These are phyloP conservation scores for Talaromyces sp. DNA, from an alignment of 2,329 filamentous ascomycete genomes.

Conservation along the genomic window DNA sequence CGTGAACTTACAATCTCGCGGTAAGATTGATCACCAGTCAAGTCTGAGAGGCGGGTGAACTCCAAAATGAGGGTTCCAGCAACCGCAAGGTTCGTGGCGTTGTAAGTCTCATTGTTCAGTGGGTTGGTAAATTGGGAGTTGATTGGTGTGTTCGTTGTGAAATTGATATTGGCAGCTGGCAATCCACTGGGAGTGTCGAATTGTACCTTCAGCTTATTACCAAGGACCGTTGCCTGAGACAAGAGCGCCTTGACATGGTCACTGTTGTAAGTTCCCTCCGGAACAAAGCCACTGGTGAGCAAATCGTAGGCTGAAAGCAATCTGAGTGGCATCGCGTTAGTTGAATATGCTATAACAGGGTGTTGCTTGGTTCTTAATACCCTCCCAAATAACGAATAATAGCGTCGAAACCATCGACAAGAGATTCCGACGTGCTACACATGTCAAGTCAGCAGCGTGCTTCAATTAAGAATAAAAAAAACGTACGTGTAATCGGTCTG, in stretches of 20 bases:
- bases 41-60: conserved; percentile 17
- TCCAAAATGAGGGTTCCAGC: conserved; percentile 19
- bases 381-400: conserved; percentile 19
- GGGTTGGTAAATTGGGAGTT: conserved; percentile 10
- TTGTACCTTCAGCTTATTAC: conserved; percentile 14
- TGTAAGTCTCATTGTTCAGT: conserved; percentile 15
- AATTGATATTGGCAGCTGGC: conserved; percentile 13
- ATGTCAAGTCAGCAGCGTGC: not conserved
- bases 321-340: conserved; percentile 4
- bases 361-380: conserved; percentile 3
- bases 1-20: conserved; percentile 11
- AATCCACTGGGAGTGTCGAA: conserved; percentile 16
- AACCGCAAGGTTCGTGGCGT: conserved; percentile 17
- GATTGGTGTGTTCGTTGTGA: conserved; percentile 11
- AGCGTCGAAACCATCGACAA: conserved; percentile 17
- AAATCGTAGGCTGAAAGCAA: conserved; percentile 18
- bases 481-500: conserved; percentile 17
- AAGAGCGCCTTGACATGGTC: conserved; percentile 15
- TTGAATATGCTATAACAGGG: not conserved
- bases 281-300: conserved; percentile 16
- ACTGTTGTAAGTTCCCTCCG: conserved; percentile 14
- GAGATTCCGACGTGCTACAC: conserved; percentile 9
- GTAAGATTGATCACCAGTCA: conserved; percentile 19
- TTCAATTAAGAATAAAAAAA: too few relatives aligned
- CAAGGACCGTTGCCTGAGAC: conserved; percentile 15